Evolutionary conservation across 1,284 basidiomycete species (phyloP).

Genomic region (Porogramme epimiltina): DNA sequence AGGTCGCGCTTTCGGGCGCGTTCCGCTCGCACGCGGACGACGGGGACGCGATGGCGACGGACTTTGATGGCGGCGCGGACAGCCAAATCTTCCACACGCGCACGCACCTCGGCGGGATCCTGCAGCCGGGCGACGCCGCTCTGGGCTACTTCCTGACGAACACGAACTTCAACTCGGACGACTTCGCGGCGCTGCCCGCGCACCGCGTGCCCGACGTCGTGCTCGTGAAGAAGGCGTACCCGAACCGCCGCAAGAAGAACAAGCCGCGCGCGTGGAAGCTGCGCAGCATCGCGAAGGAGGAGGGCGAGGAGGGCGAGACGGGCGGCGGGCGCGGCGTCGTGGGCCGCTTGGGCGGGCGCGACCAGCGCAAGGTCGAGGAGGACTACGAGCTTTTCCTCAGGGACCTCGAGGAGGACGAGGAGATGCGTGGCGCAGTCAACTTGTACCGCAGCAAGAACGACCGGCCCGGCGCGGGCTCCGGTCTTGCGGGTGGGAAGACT

Average conservation of each 20-base stretch:
- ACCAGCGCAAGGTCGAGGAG: conserved; percentile 92
- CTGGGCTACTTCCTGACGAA: conserved; percentile 90
- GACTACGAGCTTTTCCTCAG: conserved; percentile 97
- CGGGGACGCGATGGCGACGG: conserved; percentile 36
- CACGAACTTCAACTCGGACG: conserved; percentile 92
- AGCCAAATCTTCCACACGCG: conserved; percentile 92
- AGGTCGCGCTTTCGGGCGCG: conserved; percentile 87
- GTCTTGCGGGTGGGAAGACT: conserved; percentile 50
- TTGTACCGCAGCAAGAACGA: conserved; percentile 72
- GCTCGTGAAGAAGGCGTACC: conserved; percentile 95
- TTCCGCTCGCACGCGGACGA: conserved; percentile 54
- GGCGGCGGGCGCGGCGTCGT: conserved; percentile 80
- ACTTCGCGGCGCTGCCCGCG: conserved; percentile 77
- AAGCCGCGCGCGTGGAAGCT: conserved; percentile 88
- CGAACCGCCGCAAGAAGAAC: conserved; percentile 91
- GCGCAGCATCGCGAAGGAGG: conserved; percentile 93
- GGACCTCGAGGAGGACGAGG: conserved; percentile 95
- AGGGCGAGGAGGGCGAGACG: conserved; percentile 80
- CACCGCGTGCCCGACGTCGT: conserved; percentile 89
- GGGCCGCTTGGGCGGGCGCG: conserved; percentile 87
- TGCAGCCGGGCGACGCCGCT: conserved; percentile 94
- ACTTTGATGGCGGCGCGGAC: conserved; percentile 59
- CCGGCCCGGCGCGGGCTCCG: conserved; percentile 47
- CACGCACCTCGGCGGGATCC: conserved; percentile 92
- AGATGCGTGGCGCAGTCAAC: conserved; percentile 89